A percentile compares a stretch with the other conserved stretches of the same genome.
Conservation (phyloP, 2,329 filamentous ascomycete genomes). For the Colletotrichum destructivum region DNA sequence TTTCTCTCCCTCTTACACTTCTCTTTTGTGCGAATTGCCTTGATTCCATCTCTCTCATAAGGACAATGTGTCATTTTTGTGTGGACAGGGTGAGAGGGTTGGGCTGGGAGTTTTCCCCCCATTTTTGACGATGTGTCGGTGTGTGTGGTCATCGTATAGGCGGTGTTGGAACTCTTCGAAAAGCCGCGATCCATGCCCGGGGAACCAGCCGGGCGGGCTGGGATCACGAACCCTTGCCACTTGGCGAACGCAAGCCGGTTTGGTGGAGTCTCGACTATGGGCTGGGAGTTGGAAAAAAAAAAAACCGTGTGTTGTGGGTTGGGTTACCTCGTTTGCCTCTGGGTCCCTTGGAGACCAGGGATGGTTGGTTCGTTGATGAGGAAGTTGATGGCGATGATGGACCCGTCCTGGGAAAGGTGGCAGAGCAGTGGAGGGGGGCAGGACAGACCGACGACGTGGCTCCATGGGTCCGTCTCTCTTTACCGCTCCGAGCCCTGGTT, state of each 20-base stretch:
- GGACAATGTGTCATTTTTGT: not conserved
- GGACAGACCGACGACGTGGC: conserved; percentile 15
- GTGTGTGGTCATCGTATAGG: conserved; percentile 13
- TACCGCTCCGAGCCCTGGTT: conserved; percentile 8
- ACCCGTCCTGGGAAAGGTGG: conserved; percentile 8
- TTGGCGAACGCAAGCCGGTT: conserved; percentile 9
- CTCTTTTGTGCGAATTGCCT: conserved; percentile 6
- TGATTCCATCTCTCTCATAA: not conserved
- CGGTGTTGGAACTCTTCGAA: conserved; percentile 3
- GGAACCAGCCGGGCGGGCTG: not conserved
- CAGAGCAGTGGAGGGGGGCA: not conserved
- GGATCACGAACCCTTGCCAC: not conserved
- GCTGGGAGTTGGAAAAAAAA: not conserved
- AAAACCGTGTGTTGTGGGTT: conserved; percentile 41
- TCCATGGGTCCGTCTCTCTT: conserved; percentile 11
- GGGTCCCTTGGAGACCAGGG: conserved; percentile 2
- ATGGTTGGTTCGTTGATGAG: not conserved
- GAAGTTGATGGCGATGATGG: conserved; percentile 1
- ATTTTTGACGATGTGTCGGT: conserved; percentile 16
- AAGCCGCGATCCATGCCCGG: not conserved
- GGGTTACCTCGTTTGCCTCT: conserved; percentile 26
- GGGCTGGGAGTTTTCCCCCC: not conserved
- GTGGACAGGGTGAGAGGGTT: conserved; percentile 29
- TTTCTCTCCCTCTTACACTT: too few relatives aligned
- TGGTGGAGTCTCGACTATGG: not conserved